phyloP scores from a whole-genome alignment of 192 early-diverging fungal species.

The Geosiphon pyriformis region DNA sequence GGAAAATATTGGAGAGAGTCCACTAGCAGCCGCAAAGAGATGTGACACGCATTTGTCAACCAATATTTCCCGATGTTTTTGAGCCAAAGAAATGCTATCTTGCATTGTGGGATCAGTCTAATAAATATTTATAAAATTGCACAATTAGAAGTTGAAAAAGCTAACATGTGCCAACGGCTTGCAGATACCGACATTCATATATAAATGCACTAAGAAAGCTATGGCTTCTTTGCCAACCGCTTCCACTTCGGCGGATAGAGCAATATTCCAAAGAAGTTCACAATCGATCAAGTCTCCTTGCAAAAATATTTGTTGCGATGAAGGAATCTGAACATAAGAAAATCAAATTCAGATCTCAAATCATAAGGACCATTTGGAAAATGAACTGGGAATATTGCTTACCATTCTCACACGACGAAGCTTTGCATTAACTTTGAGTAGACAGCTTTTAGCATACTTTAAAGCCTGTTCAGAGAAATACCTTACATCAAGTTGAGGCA shows the following conservation, averaged over 20 bases:
- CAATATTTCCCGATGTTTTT: conserved; percentile 33
- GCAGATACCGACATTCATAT: conserved; percentile 26
- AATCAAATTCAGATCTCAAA: neutral
- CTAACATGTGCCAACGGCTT: no score
- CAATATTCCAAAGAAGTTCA: conserved; percentile 44
- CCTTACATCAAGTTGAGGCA: conserved; percentile 34
- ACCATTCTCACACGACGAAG: conserved; percentile 21
- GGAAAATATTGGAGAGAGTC: neutral
- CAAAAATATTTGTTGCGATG: conserved; percentile 25
- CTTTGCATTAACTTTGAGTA: conserved; percentile 36
- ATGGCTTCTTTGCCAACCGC: conserved; percentile 35
- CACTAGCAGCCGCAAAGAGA: conserved; percentile 29
- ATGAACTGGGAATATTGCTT: no score
- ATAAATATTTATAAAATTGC: neutral
- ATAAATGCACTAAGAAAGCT: conserved; percentile 29
- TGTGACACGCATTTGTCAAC: conserved; percentile 39
- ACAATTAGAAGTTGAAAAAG: no score
- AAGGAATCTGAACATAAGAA: neutral
- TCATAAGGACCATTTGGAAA: neutral
- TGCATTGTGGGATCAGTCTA: conserved; percentile 28
- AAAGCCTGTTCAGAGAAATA: conserved; percentile 34
- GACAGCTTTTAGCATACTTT: conserved; percentile 35
- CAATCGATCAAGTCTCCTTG: conserved; percentile 35
- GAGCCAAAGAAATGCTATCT: conserved; percentile 21
- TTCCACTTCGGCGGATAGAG: conserved; percentile 30